These are phyloP conservation scores for Ganoderma meredithae DNA, from an alignment of 1,284 basidiomycete genomes.

Conservation along the genomic window DNA sequence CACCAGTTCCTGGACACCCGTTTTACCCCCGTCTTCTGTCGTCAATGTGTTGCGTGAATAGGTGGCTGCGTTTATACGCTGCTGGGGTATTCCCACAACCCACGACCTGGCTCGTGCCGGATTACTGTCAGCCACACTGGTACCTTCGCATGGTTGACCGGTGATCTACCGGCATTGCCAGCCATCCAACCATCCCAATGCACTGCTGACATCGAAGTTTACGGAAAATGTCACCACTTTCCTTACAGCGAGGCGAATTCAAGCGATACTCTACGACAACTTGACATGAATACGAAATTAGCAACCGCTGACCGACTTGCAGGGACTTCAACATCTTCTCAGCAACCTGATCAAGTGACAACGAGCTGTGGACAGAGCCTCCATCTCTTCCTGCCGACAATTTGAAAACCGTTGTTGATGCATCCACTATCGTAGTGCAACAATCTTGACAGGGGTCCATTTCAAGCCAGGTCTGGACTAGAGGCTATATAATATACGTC, in stretches of 20 bases:
- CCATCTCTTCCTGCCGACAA: not conserved
- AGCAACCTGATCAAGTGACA: slow-evolving; percentile 1
- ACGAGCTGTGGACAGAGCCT: not conserved
- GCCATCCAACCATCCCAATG: not conserved
- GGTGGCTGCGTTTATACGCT: too few relatives aligned
- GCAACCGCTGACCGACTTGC: not conserved
- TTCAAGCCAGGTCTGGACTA: not conserved
- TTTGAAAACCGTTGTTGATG: not conserved
- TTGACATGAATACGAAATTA: not conserved
- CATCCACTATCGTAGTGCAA: not conserved
- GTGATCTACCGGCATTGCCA: not conserved
- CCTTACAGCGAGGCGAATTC: not conserved
- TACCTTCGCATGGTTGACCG: too few relatives aligned
- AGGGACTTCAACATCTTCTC: not conserved
- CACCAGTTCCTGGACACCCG: not conserved
- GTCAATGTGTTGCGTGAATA: not conserved
- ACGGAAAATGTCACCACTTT: not conserved
- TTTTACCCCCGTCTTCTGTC: not conserved
- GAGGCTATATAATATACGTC: not conserved
- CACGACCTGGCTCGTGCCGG: too few relatives aligned
- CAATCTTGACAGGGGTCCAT: not conserved
- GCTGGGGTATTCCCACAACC: too few relatives aligned
- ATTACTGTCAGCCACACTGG: too few relatives aligned
- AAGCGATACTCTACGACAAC: not conserved
- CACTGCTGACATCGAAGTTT: not conserved